phyloP scores from a whole-genome alignment of 2,329 filamentous ascomycete species.

The Hymenoscyphus fructigenus region DNA sequence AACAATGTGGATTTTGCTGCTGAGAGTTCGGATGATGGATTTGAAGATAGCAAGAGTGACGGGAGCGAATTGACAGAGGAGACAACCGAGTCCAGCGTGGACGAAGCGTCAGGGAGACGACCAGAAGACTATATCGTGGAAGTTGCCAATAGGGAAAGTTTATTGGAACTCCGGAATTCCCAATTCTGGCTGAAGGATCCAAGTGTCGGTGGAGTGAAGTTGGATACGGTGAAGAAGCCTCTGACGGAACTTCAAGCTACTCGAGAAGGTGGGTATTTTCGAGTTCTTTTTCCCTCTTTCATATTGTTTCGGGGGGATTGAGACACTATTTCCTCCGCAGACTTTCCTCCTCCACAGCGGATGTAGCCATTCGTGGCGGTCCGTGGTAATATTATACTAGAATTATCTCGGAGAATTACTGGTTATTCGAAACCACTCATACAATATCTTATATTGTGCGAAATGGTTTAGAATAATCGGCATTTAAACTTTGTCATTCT shows the following conservation, averaged over 20 bases:
- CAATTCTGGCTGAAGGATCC: slow-evolving; percentile 48
- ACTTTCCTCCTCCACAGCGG: no score
- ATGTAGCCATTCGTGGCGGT: no score
- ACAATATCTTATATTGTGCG: no score
- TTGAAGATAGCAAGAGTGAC: slow-evolving; percentile 37
- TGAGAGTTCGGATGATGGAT: slow-evolving; percentile 57
- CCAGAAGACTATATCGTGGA: slow-evolving; percentile 37
- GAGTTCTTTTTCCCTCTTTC: no score
- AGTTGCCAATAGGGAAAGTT: slow-evolving; percentile 33
- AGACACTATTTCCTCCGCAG: no score
- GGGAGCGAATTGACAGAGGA: slow-evolving; percentile 37
- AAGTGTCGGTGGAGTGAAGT: slow-evolving; percentile 26
- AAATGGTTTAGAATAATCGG: no score
- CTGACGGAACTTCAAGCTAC: slow-evolving; percentile 65
- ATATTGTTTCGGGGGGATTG: no score
- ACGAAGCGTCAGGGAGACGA: slow-evolving; percentile 29
- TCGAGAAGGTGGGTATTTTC: slow-evolving; percentile 51
- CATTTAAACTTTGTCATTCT: no score
- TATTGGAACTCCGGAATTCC: slow-evolving; percentile 42
- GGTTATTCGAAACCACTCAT: no score
- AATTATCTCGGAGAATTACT: no score
- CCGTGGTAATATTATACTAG: no score
- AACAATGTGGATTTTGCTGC: slow-evolving; percentile 63
- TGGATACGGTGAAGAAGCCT: slow-evolving; percentile 32
- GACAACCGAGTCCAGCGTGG: slow-evolving; percentile 35